These are phyloP conservation scores for Aureobasidium zeae DNA, from an alignment of 2,329 filamentous ascomycete species.

Conservation along the genomic window DNA sequence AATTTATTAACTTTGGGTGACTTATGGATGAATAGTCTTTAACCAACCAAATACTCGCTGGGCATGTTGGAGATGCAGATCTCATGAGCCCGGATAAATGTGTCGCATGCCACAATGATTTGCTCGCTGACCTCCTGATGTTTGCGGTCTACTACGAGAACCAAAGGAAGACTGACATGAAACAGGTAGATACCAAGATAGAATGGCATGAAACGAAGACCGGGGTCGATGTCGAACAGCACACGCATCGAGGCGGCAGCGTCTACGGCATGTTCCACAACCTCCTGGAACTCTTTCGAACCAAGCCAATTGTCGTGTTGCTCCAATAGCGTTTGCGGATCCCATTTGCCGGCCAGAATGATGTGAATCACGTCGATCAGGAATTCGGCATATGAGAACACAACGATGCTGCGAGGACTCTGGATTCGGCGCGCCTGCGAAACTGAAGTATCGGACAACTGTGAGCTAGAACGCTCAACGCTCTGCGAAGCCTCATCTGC, in stretches of 20 bases:
- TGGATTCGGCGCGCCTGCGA: not conserved
- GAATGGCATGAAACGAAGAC: not conserved
- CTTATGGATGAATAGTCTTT: not conserved
- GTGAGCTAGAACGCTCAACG: not conserved
- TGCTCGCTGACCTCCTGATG: not conserved
- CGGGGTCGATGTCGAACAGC: not conserved
- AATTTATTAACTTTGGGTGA: not conserved
- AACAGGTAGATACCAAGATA: not conserved
- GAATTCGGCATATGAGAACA: not conserved
- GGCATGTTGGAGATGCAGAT: not conserved
- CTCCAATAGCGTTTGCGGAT: not conserved
- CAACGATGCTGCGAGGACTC: not conserved
- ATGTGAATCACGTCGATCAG: not conserved
- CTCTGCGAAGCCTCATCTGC: not conserved
- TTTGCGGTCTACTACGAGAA: not conserved
- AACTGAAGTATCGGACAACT: not conserved
- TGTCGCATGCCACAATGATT: not conserved
- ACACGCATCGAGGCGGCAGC: not conserved
- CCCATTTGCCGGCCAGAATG: not conserved
- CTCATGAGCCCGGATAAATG: not conserved
- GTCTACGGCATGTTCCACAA: not conserved
- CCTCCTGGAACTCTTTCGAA: not conserved
- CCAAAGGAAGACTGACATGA: not conserved
- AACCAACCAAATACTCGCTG: not conserved
- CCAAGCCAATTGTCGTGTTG: not conserved